phyloP scores from a whole-genome alignment of 352 stramenopile species.

The Phytophthora tentaculata region DNA sequence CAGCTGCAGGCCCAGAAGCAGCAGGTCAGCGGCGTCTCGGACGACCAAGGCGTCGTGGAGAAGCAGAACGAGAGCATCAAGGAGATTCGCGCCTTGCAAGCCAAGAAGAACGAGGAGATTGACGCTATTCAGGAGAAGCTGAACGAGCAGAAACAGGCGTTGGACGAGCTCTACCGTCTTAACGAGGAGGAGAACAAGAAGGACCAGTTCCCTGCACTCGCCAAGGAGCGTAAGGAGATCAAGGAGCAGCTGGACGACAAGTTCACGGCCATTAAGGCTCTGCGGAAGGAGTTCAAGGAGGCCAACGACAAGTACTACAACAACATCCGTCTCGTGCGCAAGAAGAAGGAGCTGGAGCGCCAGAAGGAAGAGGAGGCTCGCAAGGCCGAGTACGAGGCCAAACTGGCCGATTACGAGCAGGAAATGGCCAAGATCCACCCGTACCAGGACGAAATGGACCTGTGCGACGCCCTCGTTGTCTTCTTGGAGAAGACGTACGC shows the following conservation, averaged over 20 bases:
- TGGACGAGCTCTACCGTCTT: constrained; percentile 91
- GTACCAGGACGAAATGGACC: constrained; percentile 96
- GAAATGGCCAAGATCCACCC: constrained; percentile 96
- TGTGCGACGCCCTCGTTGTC: constrained; percentile 94
- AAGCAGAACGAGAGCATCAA: constrained; percentile 84
- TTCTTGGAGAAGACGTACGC: constrained; percentile 94
- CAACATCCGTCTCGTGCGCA: constrained; percentile 87
- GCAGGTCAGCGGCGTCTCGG: constrained; percentile 81
- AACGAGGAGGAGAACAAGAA: constrained; percentile 91
- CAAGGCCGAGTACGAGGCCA: constrained; percentile 92
- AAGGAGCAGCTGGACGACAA: constrained; percentile 93
- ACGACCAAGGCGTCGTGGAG: constrained; percentile 86
- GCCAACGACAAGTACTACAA: constrained; percentile 95
- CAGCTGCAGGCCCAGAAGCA: constrained; percentile 90
- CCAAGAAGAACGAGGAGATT: constrained; percentile 95
- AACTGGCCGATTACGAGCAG: constrained; percentile 96
- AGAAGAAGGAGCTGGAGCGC: constrained; percentile 85
- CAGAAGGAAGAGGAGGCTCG: constrained; percentile 84
- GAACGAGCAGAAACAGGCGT: constrained; percentile 81
- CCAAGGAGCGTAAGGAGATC: constrained; percentile 90
- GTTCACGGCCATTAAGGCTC: constrained; percentile 85
- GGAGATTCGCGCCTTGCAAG: constrained; percentile 70
- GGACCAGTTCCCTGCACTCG: constrained; percentile 82
- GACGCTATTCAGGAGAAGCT: constrained; percentile 94
- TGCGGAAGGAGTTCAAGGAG: constrained; percentile 91